Conservation (phyloP, 2,329 filamentous ascomycete species). For the Pseudodiploospora longispora region DNA sequence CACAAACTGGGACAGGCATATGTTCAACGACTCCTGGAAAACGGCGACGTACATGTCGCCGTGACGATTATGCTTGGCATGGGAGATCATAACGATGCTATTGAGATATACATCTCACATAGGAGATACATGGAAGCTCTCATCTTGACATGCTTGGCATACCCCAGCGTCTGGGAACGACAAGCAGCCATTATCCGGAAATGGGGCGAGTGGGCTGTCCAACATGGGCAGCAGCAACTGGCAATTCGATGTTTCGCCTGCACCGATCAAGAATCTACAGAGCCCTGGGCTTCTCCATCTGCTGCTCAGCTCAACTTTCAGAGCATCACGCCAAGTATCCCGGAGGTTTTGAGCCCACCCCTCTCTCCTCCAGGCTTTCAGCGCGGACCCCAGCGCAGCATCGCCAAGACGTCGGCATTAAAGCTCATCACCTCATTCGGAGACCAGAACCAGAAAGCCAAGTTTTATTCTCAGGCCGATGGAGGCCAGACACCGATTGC, state of each 20-base stretch:
- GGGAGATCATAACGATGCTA: conserved; percentile 86
- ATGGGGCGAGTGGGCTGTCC: conserved; percentile 90
- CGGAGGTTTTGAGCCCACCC: conserved; percentile 59
- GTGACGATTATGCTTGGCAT: conserved; percentile 89
- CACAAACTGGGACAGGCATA: conserved; percentile 88
- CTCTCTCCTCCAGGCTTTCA: conserved; percentile 64
- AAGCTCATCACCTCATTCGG: conserved; percentile 90
- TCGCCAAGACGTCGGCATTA: conserved; percentile 73
- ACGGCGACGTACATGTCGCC: conserved; percentile 83
- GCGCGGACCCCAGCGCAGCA: conserved; percentile 50
- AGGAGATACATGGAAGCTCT: conserved; percentile 89
- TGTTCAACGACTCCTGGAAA: conserved; percentile 81
- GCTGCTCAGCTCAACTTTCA: conserved; percentile 55
- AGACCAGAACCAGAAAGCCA: conserved; percentile 51
- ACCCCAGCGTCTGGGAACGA: conserved; percentile 81
- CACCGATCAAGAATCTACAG: conserved; percentile 73
- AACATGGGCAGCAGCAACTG: conserved; percentile 78
- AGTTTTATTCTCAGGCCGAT: conserved; percentile 51
- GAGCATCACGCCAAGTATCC: conserved; percentile 45
- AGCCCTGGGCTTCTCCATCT: conserved; percentile 81
- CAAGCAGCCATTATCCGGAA: conserved; percentile 82
- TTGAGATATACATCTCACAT: conserved; percentile 92
- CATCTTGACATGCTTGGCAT: conserved; percentile 74
- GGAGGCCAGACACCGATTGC: conserved; percentile 67
- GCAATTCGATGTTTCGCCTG: conserved; percentile 92